These are phyloP conservation scores for Vachellia pachyceras DNA, from an alignment of 306 rosid genomes.

Conservation along the genomic window DNA sequence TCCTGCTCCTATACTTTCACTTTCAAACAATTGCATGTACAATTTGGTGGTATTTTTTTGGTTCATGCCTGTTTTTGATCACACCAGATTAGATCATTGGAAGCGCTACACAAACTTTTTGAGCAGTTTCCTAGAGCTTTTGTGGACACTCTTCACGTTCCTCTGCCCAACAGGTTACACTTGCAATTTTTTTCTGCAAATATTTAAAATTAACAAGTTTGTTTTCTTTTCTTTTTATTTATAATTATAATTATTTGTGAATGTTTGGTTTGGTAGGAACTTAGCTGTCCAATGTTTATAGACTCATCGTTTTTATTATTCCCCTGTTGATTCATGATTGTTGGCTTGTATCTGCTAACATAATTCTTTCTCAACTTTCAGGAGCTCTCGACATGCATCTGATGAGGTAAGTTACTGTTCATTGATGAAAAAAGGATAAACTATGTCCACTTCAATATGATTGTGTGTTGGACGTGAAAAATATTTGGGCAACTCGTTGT, in stretches of 20 bases:
- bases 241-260: slow-evolving; percentile 29
- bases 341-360: slow-evolving; percentile 21
- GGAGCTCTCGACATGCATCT: slow-evolving; percentile 57
- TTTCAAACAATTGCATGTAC: slow-evolving; percentile 12
- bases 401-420: slow-evolving; percentile 59
- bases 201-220: neutral
- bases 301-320: neutral
- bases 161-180: slow-evolving; percentile 62
- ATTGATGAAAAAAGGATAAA: neutral
- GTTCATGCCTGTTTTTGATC: slow-evolving; percentile 15
- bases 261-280: neutral
- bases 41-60: neutral
- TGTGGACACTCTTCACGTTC: slow-evolving; percentile 72
- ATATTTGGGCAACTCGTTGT: neutral
- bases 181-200: neutral
- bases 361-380: slow-evolving; percentile 44
- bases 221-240: neutral
- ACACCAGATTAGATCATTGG: slow-evolving; percentile 92
- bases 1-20: neutral
- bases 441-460: slow-evolving; percentile 3
- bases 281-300: neutral
- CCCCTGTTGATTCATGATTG: slow-evolving; percentile 1
- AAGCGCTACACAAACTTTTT: slow-evolving; percentile 79
- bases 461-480: slow-evolving; percentile 12
- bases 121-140: slow-evolving; percentile 95